phyloP scores from a whole-genome alignment of 1,284 basidiomycete genomes.

The Bjerkandera adusta region DNA sequence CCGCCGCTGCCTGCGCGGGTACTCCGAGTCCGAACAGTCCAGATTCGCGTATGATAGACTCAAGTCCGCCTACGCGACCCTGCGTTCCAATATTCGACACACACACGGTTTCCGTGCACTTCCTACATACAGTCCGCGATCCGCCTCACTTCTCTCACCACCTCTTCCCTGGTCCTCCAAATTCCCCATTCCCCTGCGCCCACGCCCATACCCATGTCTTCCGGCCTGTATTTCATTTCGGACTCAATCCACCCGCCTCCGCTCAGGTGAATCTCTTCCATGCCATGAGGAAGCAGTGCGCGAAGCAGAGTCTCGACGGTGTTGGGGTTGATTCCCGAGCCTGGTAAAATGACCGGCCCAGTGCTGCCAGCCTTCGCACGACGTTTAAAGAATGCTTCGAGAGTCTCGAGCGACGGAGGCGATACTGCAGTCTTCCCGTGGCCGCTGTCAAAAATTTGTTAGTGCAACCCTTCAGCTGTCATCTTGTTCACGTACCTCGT shows the following conservation, averaged over 20 bases:
- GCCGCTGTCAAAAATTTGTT: slow-evolving; percentile 55
- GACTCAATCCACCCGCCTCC: slow-evolving; percentile 61
- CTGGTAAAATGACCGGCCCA: slow-evolving; percentile 55
- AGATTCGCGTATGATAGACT: too few species aligned
- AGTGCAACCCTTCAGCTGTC: too few species aligned
- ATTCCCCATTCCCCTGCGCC: slow-evolving; percentile 59
- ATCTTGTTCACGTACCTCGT: slow-evolving; percentile 52
- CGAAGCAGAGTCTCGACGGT: slow-evolving; percentile 49
- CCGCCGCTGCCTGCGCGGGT: neutral
- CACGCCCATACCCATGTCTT: slow-evolving; percentile 68
- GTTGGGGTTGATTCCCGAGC: slow-evolving; percentile 64
- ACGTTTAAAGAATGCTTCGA: slow-evolving; percentile 30
- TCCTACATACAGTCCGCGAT: slow-evolving; percentile 43
- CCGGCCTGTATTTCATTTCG: slow-evolving; percentile 46
- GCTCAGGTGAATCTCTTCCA: slow-evolving; percentile 71
- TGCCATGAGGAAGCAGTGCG: slow-evolving; percentile 48
- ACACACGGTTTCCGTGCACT: too few species aligned
- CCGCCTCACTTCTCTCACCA: slow-evolving; percentile 48
- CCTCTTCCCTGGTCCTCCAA: slow-evolving; percentile 59
- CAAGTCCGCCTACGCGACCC: too few species aligned
- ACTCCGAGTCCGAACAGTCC: too few species aligned
- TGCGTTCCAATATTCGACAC: neutral
- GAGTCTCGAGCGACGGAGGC: slow-evolving; percentile 34
- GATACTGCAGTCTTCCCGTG: slow-evolving; percentile 41
- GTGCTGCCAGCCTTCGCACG: slow-evolving; percentile 1